Conservation (phyloP, 208 protist genomes). For the Eutreptiella sp. region DNA sequence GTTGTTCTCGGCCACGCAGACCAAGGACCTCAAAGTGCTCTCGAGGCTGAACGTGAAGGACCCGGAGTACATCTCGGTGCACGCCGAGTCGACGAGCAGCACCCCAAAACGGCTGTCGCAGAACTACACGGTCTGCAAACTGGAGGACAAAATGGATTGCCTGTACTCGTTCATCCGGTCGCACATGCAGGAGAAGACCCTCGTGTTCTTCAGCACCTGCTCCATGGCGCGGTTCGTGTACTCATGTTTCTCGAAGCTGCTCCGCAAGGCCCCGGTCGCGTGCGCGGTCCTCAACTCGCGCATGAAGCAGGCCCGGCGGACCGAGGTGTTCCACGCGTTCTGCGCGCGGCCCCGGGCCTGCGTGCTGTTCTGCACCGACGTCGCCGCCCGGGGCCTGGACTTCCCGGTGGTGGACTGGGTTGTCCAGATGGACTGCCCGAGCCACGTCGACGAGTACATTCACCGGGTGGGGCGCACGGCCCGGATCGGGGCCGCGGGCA, state of each 20-base stretch:
- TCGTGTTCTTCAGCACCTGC: slow-evolving; percentile 96
- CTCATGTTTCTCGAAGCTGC: slow-evolving; percentile 72
- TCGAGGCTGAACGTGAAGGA: slow-evolving; percentile 77
- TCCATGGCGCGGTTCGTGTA: slow-evolving; percentile 93
- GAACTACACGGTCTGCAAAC: slow-evolving; percentile 78
- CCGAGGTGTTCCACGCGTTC: slow-evolving; percentile 80
- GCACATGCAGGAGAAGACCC: slow-evolving; percentile 88
- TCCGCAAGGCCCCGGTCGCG: slow-evolving; percentile 79
- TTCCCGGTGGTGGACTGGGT: slow-evolving; percentile 97
- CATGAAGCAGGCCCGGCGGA: slow-evolving; percentile 83
- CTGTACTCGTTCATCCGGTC: slow-evolving; percentile 95
- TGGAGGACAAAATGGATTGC: slow-evolving; percentile 90
- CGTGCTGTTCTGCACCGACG: slow-evolving; percentile 96
- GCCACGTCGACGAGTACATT: slow-evolving; percentile 95
- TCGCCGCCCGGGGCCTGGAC: slow-evolving; percentile 95
- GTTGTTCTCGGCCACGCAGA: slow-evolving; percentile 99
- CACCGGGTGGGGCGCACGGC: slow-evolving; percentile 95
- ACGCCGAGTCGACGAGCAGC: slow-evolving; percentile 56
- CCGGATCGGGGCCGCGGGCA: slow-evolving; percentile 79
- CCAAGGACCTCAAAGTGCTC: slow-evolving; percentile 85
- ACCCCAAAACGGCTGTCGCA: slow-evolving; percentile 86
- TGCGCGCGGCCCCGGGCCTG: slow-evolving; percentile 69
- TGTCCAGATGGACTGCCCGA: slow-evolving; percentile 96
- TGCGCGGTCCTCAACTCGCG: slow-evolving; percentile 83
- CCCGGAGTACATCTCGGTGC: slow-evolving; percentile 90